phyloP scores from a whole-genome alignment of 768 basidiomycete genomes.

The Sistotremastrum niveocremeum region DNA sequence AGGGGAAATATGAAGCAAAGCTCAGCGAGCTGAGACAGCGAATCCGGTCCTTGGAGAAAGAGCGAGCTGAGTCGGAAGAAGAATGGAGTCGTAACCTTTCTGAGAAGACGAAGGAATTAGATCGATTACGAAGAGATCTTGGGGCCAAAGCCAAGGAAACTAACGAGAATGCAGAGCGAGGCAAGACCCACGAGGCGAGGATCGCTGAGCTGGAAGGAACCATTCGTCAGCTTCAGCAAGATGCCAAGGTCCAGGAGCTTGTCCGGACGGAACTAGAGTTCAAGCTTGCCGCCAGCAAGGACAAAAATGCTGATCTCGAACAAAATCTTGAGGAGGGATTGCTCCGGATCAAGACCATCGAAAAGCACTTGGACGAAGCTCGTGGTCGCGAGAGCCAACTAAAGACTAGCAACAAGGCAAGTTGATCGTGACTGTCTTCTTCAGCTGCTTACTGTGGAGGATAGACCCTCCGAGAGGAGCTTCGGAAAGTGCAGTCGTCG shows the following conservation, averaged over 20 bases:
- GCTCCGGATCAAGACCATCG: conserved; percentile 36
- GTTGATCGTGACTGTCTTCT: conserved; percentile 3
- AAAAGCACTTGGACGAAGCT: conserved; percentile 60
- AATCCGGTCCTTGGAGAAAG: conserved; percentile 55
- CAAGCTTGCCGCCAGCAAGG: conserved; percentile 7
- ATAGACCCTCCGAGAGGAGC: conserved; percentile 82
- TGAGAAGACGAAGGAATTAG: conserved; percentile 66
- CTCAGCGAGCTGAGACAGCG: conserved; percentile 58
- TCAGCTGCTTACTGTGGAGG: conserved; percentile 3
- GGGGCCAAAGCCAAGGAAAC: conserved; percentile 48
- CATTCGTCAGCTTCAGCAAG: conserved; percentile 34
- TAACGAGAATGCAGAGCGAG: conserved; percentile 33
- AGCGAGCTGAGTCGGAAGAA: conserved; percentile 76
- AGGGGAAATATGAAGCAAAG: conserved; percentile 64
- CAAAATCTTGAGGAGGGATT: conserved; percentile 36
- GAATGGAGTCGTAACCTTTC: conserved; percentile 79
- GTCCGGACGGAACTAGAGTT: conserved; percentile 54
- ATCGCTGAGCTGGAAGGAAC: conserved; percentile 40
- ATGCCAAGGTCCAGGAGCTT: conserved; percentile 40
- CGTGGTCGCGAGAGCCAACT: conserved; percentile 58
- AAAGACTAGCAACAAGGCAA: conserved; percentile 66
- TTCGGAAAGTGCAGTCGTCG: conserved; percentile 91
- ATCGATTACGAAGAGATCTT: conserved; percentile 49
- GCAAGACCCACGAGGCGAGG: conserved; percentile 35
- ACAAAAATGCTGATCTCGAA: conserved; percentile 9